Percentiles rank a stretch among this genome's conserved stretches.
phyloP scores from a whole-genome alignment of 2,329 filamentous ascomycete species.

The Cladosporium sp. region DNA sequence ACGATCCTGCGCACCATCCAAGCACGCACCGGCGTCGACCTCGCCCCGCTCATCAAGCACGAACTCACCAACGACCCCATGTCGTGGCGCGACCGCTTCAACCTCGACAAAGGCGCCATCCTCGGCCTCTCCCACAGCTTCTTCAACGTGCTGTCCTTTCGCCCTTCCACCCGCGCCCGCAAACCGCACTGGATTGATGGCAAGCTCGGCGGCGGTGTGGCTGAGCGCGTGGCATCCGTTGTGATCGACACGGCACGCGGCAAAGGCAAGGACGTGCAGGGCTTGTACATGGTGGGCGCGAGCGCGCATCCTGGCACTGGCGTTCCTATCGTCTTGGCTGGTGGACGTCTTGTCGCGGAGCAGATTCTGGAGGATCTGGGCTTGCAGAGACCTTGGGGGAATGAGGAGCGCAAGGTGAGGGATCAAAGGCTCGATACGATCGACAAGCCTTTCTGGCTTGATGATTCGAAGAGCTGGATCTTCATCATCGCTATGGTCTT shows the following conservation, averaged over 20 bases:
- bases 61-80: constrained; percentile 68
- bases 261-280: constrained; percentile 44
- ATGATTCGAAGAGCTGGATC: constrained; percentile 31
- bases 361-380: constrained; percentile 51
- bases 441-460: constrained; percentile 33
- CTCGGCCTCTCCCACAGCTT: constrained; percentile 72
- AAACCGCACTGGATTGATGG: constrained; percentile 46
- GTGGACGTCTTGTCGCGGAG: constrained; percentile 63
- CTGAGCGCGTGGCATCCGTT: constrained; percentile 31
- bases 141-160: constrained; percentile 70
- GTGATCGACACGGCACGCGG: constrained; percentile 31
- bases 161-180: constrained; percentile 62
- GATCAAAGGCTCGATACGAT: constrained; percentile 34
- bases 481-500: constrained; percentile 27
- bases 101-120: constrained; percentile 74
- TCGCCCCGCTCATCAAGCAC: constrained; percentile 55
- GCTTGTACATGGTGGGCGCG: constrained; percentile 72
- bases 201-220: constrained; percentile 29
- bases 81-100: constrained; percentile 68
- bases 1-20: constrained; percentile 64
- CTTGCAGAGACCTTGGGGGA: constrained; percentile 46
- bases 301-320: constrained; percentile 76
- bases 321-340: constrained; percentile 72
- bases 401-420: constrained; percentile 21
- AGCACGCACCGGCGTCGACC: constrained; percentile 59